Evolutionary conservation across 2,329 filamentous ascomycete genomes (phyloP), one percentile per base, ranked within the genome.

Genomic region (Xylariaceae sp.): DNA sequence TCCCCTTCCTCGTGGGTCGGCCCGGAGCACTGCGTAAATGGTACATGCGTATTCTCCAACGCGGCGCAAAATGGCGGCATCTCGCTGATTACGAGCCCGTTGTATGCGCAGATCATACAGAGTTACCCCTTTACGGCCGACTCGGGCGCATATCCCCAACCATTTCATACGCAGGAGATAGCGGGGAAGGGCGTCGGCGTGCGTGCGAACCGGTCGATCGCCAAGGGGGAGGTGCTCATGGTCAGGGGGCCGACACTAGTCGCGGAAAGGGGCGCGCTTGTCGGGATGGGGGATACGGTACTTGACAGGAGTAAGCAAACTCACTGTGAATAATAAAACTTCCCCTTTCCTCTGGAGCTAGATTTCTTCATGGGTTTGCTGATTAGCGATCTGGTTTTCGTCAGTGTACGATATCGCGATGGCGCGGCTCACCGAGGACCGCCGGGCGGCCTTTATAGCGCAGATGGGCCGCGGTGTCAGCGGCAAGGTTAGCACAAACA

Each of bases 111-210:
- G 6, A 56, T 61, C 12, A 60, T 60, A 31, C 57, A 55, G 35
- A 50, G 31, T 1, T 64, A 62, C 50, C 54, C 59, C 8, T 2
- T 46, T n/a, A 26, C 7, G 0, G 29, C 9, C 1, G 57, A 57
- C 9, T 26, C 51, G 32, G 42, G 49, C 31, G 56, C 42, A 8
- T 6, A 56, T 2, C 55, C 66, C 2, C 55, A 58, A 1, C 65
- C 70, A 0, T 73, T 67, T 43, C 61, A 67, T 41, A 56, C 54
- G 1, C 62, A 59, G 4, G 55, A 69, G 2, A 57, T 74, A 1
- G 59, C 65, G 0, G 70, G 69, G 1, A 74, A 74, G 42, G 72
- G 71, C 0, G 53, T 64, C 2, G 73, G 72, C 0, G 55, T 74
- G 34, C 55, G 73, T 8, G 72, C 72, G 19, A 70, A 68, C 53